Evolutionary conservation across 371 early-diverging fungal species (phyloP), one percentile per base, ranked within the genome.

Genomic region (Apophysomyces sp.): DNA sequence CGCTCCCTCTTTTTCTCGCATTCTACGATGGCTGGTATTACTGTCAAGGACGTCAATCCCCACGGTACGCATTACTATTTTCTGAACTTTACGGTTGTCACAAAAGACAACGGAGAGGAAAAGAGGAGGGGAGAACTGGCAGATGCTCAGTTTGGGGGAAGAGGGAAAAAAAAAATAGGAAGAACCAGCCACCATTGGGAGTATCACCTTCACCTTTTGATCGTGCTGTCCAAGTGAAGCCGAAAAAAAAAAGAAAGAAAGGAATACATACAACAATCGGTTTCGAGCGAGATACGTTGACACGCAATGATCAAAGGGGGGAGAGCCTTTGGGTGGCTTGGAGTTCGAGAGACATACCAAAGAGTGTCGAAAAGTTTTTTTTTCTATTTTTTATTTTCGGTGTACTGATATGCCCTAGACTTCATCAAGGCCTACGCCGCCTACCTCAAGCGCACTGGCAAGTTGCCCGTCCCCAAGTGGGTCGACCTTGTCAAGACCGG

Each of bases 401-500:
- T 34, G 40, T 52, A 31, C 29, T 36, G 30, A 40, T 28, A 21
- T 16, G 4, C 21, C 26, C 15, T 21, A 79, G 80, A 85, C 58
- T 98, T 98, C 86, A 90, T 97, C 86, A 91, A 92, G 86, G 96
- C 98, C 63, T 97, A 97, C 79, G 93, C 98, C 74, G 97, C 94
- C 73, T 95, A 97, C 89, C 89, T 98, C 74, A 98, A 97, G 94
- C 89, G 93, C 68, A 91, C 95, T 71, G 98, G 98, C 73, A 96
- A 96, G 90, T 91, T 99, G 79, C 93, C 94, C 74, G 92, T 99
- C 71, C 99, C 98, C 80, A 92, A 91, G 86, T 98, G 97, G 98
- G 94, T 95, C 68, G 97, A 99, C 81, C 81, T 96, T 73, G 97
- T 95, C 85, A 99, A 99, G 91, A 97, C 98, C 70, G 95, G 89